These are phyloP conservation scores for Luzula sylvatica DNA, from an alignment of 176 grass and related monocot species.

Conservation along the genomic window DNA sequence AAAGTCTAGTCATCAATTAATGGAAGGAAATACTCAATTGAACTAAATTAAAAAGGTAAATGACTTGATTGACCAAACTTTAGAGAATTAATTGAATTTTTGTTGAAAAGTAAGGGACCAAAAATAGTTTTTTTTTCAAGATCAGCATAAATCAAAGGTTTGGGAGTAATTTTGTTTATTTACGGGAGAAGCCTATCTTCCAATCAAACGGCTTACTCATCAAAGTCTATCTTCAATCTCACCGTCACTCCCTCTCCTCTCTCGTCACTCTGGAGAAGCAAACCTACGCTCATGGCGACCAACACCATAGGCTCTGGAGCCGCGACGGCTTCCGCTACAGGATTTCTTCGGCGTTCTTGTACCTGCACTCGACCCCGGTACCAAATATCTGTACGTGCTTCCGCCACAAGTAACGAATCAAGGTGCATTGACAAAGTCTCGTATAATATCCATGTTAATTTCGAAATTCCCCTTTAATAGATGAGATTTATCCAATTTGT, in stretches of 20 bases:
- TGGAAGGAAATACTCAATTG: too few relatives aligned
- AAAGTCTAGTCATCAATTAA: too few relatives aligned
- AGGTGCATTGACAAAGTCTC: constrained; percentile 10
- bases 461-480: neutral
- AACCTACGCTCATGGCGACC: neutral
- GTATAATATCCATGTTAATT: neutral
- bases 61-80: too few relatives aligned
- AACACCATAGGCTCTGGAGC: neutral
- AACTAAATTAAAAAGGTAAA: too few relatives aligned
- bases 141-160: too few relatives aligned
- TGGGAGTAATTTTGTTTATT: too few relatives aligned
- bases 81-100: too few relatives aligned
- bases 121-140: too few relatives aligned
- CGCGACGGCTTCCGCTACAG: neutral
- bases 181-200: neutral
- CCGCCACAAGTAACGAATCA: neutral
- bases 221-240: neutral
- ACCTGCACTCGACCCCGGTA: neutral
- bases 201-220: too few relatives aligned
- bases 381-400: neutral
- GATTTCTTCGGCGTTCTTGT: constrained; percentile 2
- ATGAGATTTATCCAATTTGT: neutral
- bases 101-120: too few relatives aligned
- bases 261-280: neutral
- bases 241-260: neutral